Evolutionary conservation across 2,329 filamentous ascomycete species (phyloP), one percentile per base, ranked within the genome.

Genomic region (Endothia cerciana): DNA sequence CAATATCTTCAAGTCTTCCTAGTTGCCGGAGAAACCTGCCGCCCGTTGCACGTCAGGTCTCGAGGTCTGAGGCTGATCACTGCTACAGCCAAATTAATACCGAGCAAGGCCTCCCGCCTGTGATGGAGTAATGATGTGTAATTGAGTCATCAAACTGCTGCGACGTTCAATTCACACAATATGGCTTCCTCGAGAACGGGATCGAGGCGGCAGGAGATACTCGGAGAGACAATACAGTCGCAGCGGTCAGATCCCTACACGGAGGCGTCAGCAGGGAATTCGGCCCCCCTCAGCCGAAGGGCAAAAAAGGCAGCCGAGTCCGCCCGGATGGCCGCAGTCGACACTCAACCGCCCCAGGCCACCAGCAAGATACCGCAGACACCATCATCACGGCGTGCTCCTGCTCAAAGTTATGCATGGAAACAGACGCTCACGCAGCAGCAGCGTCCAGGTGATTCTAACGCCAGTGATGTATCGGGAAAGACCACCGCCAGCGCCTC

Each of bases 361-460:
- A 61, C 36, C 19, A 79, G 75, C 70, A 77, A 74, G 61, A 75
- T 79, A 68, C 77, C 80, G 11, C 78, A 79, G 62, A 76, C 73
- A 40, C 69, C 71, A 40, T 69, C 71, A 19, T 70, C 75, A 13
- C 47, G 72, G 15, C 73, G 76, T 56, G 72, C 72, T 33, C 75
- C 75, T 30, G 15, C 68, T 69, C 22, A 64, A 17, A 60, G 68
- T 47, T 71, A 70, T 25, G 47, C 70, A n/a, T 71, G 72, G 53
- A 77, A 75, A 51, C 77, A 78, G n/a, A 74, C 75, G 25, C 70
- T 81, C 5, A 77, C 75, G 43, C 78, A 81, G 41, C 79, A 81
- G 71, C 77, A 78, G 11, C 81, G 79, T 65, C 78, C 80, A 69
- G 80, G 78, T 77, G 77, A 73, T 43, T 80, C 78, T 22, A 71